phyloP scores from a whole-genome alignment of 169 alveolate genomes.

The Toxoplasma gondii region DNA sequence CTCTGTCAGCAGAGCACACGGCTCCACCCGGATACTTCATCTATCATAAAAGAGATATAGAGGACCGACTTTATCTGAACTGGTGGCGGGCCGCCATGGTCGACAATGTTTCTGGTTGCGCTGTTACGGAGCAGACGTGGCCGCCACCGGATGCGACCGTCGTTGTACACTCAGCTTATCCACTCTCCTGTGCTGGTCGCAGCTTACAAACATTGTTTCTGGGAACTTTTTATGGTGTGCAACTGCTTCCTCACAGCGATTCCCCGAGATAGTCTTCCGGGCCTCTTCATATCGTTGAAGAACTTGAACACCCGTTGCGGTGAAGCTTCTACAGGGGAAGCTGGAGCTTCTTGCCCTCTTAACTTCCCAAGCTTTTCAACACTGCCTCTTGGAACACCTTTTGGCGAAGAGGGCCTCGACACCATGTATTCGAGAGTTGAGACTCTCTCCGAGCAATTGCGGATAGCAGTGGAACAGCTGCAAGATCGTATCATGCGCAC shows the following conservation, averaged over 20 bases:
- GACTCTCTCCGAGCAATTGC: background rate
- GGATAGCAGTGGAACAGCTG: conserved; percentile 1
- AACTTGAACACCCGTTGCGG: background rate
- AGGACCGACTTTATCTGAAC: no score
- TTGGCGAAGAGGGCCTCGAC: background rate
- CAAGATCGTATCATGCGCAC: background rate
- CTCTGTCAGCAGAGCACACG: no score
- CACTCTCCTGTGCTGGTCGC: no score
- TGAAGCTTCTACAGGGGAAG: background rate
- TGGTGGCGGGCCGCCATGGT: no score
- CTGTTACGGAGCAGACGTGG: no score
- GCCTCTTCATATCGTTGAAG: background rate
- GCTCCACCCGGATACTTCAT: no score
- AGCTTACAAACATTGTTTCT: no score
- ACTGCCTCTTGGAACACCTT: background rate
- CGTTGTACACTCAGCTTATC: no score
- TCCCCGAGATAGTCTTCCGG: background rate
- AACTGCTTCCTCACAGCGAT: background rate
- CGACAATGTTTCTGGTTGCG: no score
- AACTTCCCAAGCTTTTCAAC: background rate
- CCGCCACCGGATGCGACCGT: no score
- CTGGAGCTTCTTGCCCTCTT: conserved; percentile 1
- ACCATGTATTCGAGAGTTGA: conserved; percentile 7
- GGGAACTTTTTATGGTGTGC: no score
- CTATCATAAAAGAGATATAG: no score